Evolutionary conservation across 164 flowering plant genomes (phyloP), one percentile per base, ranked within the genome.

Genomic region (Kalanchoe fedtschenkoi): DNA sequence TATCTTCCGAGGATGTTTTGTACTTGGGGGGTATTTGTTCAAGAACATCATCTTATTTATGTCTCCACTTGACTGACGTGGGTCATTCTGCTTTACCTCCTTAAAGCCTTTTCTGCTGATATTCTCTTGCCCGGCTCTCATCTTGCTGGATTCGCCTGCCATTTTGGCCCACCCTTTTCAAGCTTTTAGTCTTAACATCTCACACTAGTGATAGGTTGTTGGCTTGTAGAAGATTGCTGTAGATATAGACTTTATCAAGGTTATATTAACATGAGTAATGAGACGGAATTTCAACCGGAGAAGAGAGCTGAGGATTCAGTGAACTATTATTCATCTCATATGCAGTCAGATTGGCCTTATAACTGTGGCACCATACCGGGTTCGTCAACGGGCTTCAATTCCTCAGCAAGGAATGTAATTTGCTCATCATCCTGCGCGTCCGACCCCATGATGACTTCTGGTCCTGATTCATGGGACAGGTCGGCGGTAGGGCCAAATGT

Each of bases 261-360:
- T 47, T 44, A 58, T 60, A 85, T 82, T 83, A 81, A 81, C 65
- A 67, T 71, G 71, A 69, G 75, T 61, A 81, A 69, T 9, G 72
- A 74, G 42, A 81, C 76, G 58, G 72, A 77, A 55, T 65, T 74
- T 73, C 84, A 74, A 63, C 42, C 66, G 16, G 88, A 77, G 29
- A 79, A 76, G 61, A 73, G 74, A 62, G 71, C 47, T 65, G 81
- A 64, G 7, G 78, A 80, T 65, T 65, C 69, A 63, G 16, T 73
- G 61, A 70, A 65, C 68, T 80, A 72, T 65, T 67, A 74, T 65
- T 65, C 83, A 24, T 24, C 79, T 34, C 69, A 62, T 64, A 58
- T 75, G 67, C 58, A 83, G n/a, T 67, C 83, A 35, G 83, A 82
- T 26, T 85, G 91, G 89, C 80, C 66, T 70, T 75, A 77, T 66